phyloP scores from a whole-genome alignment of 768 basidiomycete species.

The Serendipita sp. region DNA sequence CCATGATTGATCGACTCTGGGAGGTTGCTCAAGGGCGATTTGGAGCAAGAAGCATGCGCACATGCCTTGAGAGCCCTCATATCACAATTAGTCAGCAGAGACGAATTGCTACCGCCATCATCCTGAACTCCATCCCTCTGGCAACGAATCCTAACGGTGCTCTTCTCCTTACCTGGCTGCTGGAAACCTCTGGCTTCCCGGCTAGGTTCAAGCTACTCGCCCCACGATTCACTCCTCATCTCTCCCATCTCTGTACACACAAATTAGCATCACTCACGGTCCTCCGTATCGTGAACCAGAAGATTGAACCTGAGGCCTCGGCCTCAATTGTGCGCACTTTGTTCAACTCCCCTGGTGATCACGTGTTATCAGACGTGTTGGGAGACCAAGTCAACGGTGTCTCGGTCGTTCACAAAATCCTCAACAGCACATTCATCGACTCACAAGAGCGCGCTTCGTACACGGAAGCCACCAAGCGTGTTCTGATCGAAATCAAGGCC shows the following conservation, averaged over 20 bases:
- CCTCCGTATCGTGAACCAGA: conserved; percentile 90
- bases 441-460: conserved; percentile 47
- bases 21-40: conserved; percentile 96
- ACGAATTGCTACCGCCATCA: conserved; percentile 83
- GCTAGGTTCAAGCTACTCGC: conserved; percentile 91
- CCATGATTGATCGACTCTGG: conserved; percentile 96
- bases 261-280: conserved; percentile 92
- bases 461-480: conserved; percentile 76
- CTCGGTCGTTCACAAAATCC: conserved; percentile 79
- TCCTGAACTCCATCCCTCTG: conserved; percentile 92
- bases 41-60: conserved; percentile 93
- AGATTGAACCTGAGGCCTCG: conserved; percentile 79
- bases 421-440: conserved; percentile 75
- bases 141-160: conserved; percentile 98
- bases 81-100: conserved; percentile 75
- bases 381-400: conserved; percentile 95
- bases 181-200: conserved; percentile 87
- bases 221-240: conserved; percentile 88
- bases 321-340: conserved; percentile 73
- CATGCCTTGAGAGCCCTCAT: conserved; percentile 82
- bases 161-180: conserved; percentile 84
- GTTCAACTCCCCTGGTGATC: conserved; percentile 78
- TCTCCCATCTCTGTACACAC: conserved; percentile 94
- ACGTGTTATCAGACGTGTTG: conserved; percentile 83
- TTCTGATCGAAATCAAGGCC: conserved; percentile 80